Conservation (phyloP, 768 basidiomycete genomes). For the Mycena amicta region DNA sequence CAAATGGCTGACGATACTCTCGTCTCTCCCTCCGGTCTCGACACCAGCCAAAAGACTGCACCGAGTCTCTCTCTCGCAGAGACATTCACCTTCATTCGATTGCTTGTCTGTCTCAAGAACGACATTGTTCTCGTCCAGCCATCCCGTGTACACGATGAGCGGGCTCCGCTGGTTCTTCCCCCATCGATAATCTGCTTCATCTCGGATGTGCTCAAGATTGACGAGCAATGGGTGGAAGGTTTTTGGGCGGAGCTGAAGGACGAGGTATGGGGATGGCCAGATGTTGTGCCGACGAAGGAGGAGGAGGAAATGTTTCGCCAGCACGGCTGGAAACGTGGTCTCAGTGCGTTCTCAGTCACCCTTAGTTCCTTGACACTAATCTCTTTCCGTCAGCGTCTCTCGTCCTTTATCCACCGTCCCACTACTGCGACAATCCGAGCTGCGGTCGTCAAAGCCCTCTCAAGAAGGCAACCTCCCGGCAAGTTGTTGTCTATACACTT, state of each 20-base stretch:
- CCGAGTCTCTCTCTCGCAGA: background rate
- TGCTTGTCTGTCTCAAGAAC: conserved; percentile 1
- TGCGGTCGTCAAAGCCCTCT: conserved; percentile 1
- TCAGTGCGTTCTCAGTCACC: conserved; percentile 3
- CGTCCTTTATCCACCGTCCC: conserved; percentile 1
- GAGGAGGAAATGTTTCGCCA: conserved; percentile 7
- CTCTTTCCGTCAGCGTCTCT: conserved; percentile 7
- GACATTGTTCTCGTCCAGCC: conserved; percentile 3
- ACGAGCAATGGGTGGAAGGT: background rate
- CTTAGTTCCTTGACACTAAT: no score
- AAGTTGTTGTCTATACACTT: conserved; percentile 22
- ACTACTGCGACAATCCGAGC: background rate
- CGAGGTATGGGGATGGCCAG: conserved; percentile 1
- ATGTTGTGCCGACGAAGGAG: background rate
- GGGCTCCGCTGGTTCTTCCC: background rate
- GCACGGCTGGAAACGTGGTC: conserved; percentile 7
- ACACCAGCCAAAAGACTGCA: no score
- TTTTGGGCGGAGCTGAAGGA: background rate
- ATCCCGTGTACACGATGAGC: background rate
- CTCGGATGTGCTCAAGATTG: background rate
- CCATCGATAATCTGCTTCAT: background rate
- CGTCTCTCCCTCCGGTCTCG: no score
- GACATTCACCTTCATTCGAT: background rate
- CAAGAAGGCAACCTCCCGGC: conserved; percentile 23
- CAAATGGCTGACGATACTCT: no score